Base-by-base conservation (phyloP, 805 yeast genomes). In the Myxozyma vanderwaltii region DNA sequence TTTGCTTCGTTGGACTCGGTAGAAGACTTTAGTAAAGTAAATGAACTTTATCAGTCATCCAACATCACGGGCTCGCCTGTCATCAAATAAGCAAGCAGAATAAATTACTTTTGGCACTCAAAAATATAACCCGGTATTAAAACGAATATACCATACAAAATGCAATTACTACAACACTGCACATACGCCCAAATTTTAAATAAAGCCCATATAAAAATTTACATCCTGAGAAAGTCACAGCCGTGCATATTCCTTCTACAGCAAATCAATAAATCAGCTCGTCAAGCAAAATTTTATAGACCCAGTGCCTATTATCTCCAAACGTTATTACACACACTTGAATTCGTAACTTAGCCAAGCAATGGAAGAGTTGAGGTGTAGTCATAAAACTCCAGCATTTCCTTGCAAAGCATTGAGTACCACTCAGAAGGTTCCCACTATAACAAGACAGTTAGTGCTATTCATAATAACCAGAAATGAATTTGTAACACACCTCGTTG, bases 341-440 rank as follows among this genome's bases (percentile, higher is more conserved):
- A n/a, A n/a, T 3, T 19, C 15, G 27, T 26, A 8, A 39, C 17
- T 49, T 52, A 66, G 1, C 69, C 69, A 10, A 66, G 48, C 1
- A 66, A 27, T 0, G 68, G 69, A 13, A 66, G 51, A 31, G 52
- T 66, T 19, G 43, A 35, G 23, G 64, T 59, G 43, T 63, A 63
- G 23, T 64, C 64, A 46, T 66, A 63, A 35, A 66, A 66, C 26
- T 62, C 65, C 50, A 66, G 54, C 69, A 66, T 66, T 45, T 66
- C 69, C 50, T 54, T 55, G 31, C 66, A 66, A 7, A 58, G 55
- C 67, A 63, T 62, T 10, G 68, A 66, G 31, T 66, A 66, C 62
- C 64, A 66, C 38, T 54, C 64, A 3, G 65, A 62, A 13, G 65
- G 65, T 51, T 62, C 65, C 65, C 65, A 62, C 63, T 61, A 41